A percentile compares a stretch with the other conserved stretches of the same genome.
phyloP scores from a whole-genome alignment of 148 eudicot species.

The Camellia lanceoleosa region DNA sequence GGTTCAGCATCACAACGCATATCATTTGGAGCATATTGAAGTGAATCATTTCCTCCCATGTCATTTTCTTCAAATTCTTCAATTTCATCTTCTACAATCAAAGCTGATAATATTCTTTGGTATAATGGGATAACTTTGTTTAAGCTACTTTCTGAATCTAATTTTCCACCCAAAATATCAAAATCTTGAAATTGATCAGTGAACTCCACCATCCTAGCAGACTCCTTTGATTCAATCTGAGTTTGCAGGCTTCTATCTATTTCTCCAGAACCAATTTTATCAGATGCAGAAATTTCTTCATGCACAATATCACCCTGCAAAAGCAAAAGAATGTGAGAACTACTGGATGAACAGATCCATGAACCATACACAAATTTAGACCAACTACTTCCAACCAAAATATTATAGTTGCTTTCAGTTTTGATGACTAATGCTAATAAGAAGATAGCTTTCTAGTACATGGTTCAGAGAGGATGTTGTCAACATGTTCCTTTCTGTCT shows the following conservation, averaged over 20 bases:
- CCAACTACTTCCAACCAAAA: neutral
- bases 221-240: constrained; percentile 35
- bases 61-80: constrained; percentile 60
- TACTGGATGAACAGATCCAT: neutral
- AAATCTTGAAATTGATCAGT: constrained; percentile 41
- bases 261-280: constrained; percentile 32
- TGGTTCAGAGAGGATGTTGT: neutral
- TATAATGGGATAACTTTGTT: constrained; percentile 49
- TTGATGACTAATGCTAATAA: constrained; percentile 1
- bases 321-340: constrained; percentile 11
- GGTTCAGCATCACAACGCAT: constrained; percentile 21
- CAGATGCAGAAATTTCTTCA: constrained; percentile 35
- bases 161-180: constrained; percentile 39
- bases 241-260: constrained; percentile 30
- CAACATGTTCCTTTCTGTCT: neutral
- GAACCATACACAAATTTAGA: neutral
- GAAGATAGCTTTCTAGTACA: neutral
- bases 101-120: constrained; percentile 89
- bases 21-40: constrained; percentile 30
- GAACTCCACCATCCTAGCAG: constrained; percentile 33
- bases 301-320: constrained; percentile 45
- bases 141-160: constrained; percentile 36
- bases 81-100: constrained; percentile 71
- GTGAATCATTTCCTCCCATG: constrained; percentile 26
- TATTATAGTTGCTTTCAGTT: neutral